Evolutionary conservation across 768 basidiomycete species (phyloP), one percentile per base, ranked within the genome.

Genomic region (Dendrothele bispora): DNA sequence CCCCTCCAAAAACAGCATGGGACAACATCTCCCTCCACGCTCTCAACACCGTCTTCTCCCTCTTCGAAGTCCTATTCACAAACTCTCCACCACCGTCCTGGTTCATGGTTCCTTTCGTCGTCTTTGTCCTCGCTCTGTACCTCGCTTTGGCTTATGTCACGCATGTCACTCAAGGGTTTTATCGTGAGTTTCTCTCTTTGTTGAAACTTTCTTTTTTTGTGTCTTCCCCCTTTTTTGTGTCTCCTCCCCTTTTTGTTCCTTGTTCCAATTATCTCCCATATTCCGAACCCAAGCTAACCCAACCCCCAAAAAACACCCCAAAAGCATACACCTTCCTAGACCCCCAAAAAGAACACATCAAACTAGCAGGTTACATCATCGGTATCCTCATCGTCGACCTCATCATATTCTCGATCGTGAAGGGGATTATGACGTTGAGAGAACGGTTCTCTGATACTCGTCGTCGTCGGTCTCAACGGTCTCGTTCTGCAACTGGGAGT

Each of bases 71-170:
- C 15, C 17, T 78, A 7, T 59, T 80, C 25, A 80, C 85, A 1
- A 75, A 83, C 54, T 62, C 63, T 10, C 73, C 71, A 0, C 77
- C 82, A 0, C 60, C 70, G 7, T 79, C 79, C 0, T 86, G 81
- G 82, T 50, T 68, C 14, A 66, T 75, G 32, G 61, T 87, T 3
- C 64, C 71, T 2, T 55, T 73, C 28, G 65, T 74, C 21, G 38
- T 86, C 14, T 14, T 84, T 10, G 52, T 82, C 17, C 75, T 88
- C 8, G 78, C 53, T 0, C 56, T 63, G 3, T 90, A 89, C 55
- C 64, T 88, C 15, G 84, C 75, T 20, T 65, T 89, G 1, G 86
- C 86, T 10, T 90, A 88, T 54, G 74, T 90, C 44, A 86, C 84
- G 0, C 54, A 74, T 39, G 77, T 66, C 0, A 75, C 78, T 0